Percentiles rank a stretch among this genome's conserved stretches.
phyloP scores from a whole-genome alignment of 179 eudicot genomes.

The Beta corolliflora region DNA sequence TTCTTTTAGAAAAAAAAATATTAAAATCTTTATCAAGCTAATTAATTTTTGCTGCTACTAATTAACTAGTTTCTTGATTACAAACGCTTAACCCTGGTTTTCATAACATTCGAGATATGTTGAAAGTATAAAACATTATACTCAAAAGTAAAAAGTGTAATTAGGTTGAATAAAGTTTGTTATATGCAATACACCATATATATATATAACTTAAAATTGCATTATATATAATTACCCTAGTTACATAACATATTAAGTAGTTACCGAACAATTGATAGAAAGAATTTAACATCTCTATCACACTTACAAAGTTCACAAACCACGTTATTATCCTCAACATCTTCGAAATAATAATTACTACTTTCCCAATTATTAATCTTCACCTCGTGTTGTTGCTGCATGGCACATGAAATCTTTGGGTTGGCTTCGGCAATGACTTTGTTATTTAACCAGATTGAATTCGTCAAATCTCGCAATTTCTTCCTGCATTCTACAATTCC shows the following conservation, averaged over 20 bases:
- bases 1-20: no score
- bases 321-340: conserved; percentile 10
- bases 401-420: conserved; percentile 18
- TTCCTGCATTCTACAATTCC: conserved; percentile 29
- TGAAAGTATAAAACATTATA: no score
- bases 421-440: neutral
- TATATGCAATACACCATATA: no score
- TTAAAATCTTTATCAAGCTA: conserved; percentile 1
- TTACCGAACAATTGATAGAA: conserved; percentile 5
- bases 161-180: no score
- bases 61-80: neutral
- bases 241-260: neutral
- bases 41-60: neutral
- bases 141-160: no score
- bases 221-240: neutral
- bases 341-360: neutral
- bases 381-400: conserved; percentile 13
- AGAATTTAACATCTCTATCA: conserved; percentile 13
- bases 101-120: neutral
- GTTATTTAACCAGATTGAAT: neutral
- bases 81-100: neutral
- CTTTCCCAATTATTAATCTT: neutral
- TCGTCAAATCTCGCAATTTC: conserved; percentile 13
- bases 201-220: no score
- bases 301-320: conserved; percentile 30